Percentiles rank a stretch among this genome's conserved stretches.
These are phyloP conservation scores for Cydonia oblonga DNA, from an alignment of 331 rosid species.

Conservation along the genomic window DNA sequence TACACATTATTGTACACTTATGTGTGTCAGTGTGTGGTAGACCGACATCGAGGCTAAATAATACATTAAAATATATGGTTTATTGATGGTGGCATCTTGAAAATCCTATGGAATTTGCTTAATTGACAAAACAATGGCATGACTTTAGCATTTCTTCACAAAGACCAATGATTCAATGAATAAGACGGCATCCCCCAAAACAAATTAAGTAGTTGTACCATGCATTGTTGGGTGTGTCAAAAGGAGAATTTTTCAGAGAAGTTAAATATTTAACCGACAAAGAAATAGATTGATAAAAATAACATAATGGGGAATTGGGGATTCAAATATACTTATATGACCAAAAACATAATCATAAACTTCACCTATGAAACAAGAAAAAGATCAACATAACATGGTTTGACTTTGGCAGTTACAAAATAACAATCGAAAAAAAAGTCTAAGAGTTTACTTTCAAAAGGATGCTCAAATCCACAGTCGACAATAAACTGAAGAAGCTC, in stretches of 20 bases:
- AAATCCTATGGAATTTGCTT: background rate
- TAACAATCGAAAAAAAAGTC: too few relatives aligned
- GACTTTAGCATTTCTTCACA: background rate
- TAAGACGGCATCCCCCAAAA: background rate
- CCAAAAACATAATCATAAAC: too few relatives aligned
- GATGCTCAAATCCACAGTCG: constrained; percentile 98
- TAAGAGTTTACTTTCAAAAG: constrained; percentile 78
- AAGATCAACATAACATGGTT: too few relatives aligned
- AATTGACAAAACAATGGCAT: background rate
- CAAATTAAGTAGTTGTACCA: background rate
- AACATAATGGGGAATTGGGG: too few relatives aligned
- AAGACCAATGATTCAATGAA: background rate
- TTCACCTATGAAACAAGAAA: too few relatives aligned
- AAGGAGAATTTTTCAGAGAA: too few relatives aligned
- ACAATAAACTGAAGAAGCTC: constrained; percentile 98
- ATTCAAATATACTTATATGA: too few relatives aligned
- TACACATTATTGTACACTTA: background rate
- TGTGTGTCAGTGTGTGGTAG: background rate
- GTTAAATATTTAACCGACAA: too few relatives aligned
- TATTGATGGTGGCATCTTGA: background rate
- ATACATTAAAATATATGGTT: background rate
- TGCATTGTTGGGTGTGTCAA: background rate
- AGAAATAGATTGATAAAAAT: too few relatives aligned
- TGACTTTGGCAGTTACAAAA: background rate
- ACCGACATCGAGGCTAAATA: background rate